A percentile compares a stretch with the other conserved stretches of the same genome.
Evolutionary conservation across 2,329 filamentous ascomycete species (phyloP).

Genomic region (Torrubiella hemipterigena): DNA sequence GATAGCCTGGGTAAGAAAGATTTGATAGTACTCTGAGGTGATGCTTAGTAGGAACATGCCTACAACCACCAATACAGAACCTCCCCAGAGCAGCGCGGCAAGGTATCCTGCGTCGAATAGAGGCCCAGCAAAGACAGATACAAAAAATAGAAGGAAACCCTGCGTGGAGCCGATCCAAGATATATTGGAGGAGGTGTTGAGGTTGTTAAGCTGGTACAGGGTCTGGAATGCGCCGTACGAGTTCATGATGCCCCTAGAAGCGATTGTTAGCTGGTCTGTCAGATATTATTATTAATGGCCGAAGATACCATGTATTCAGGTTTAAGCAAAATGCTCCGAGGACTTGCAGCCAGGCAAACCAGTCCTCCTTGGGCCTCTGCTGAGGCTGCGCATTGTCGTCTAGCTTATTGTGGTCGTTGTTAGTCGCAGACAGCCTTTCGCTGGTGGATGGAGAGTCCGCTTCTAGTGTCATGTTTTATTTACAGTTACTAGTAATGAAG

Average conservation of each 20-base stretch:
- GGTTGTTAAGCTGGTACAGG: conserved; percentile 33
- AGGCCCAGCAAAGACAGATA: conserved; percentile 22
- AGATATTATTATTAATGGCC: background rate
- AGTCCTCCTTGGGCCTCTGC: conserved; percentile 36
- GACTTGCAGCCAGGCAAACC: conserved; percentile 43
- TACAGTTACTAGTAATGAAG: no score
- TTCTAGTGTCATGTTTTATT: no score
- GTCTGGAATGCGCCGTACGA: conserved; percentile 36
- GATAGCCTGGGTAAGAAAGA: background rate
- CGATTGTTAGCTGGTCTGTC: background rate
- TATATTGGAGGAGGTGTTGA: conserved; percentile 15
- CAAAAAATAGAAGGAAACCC: conserved; percentile 21
- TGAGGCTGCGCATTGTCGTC: no score
- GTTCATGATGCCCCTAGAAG: conserved; percentile 4
- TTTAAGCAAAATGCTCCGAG: conserved; percentile 38
- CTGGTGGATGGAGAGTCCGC: no score
- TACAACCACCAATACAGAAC: conserved; percentile 22
- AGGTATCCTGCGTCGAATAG: conserved; percentile 23
- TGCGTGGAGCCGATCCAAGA: conserved; percentile 23
- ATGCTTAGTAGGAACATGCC: conserved; percentile 27
- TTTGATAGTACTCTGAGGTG: conserved; percentile 17
- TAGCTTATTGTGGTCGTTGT: no score
- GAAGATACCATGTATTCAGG: conserved; percentile 35
- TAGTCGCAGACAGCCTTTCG: no score
- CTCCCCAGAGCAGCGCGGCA: conserved; percentile 20